A percentile compares a stretch with the other conserved stretches of the same genome.
Conservation (phyloP, 192 early-diverging fungal species). For the Fimicolochytrium jonesii region DNA sequence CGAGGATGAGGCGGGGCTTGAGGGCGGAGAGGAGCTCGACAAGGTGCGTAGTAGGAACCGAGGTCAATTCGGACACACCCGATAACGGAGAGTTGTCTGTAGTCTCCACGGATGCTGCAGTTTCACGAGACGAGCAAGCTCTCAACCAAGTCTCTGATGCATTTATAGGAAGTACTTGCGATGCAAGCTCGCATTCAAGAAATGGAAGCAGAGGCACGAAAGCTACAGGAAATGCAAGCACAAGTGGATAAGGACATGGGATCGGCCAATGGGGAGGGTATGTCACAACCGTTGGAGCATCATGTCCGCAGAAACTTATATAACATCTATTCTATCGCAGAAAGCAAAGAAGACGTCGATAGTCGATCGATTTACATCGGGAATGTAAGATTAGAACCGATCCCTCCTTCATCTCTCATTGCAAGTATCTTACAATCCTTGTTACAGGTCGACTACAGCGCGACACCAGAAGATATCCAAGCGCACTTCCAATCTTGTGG, state of each 20-base stretch:
- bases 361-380: conserved; percentile 89
- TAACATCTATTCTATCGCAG: conserved; percentile 15
- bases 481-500: conserved; percentile 93
- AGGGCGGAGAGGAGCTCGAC: conserved; percentile 3
- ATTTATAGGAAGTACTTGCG: conserved; percentile 66
- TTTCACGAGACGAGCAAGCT: background rate
- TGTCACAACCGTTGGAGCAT: conserved; percentile 6
- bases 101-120: background rate
- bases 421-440: background rate
- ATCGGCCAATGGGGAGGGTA: conserved; percentile 13
- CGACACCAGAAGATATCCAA: conserved; percentile 93
- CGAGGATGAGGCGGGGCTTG: background rate
- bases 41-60: background rate
- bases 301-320: background rate
- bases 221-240: conserved; percentile 72
- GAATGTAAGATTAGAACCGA: conserved; percentile 53
- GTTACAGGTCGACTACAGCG: conserved; percentile 77
- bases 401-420: background rate
- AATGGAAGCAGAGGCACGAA: conserved; percentile 81
- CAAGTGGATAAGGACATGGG: conserved; percentile 70
- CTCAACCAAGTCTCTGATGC: background rate
- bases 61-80: background rate
- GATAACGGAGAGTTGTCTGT: background rate
- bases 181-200: conserved; percentile 73
- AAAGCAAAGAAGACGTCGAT: conserved; percentile 70